These are phyloP conservation scores for Tirmania nivea DNA, from an alignment of 495 filamentous ascomycete genomes.

Conservation along the genomic window DNA sequence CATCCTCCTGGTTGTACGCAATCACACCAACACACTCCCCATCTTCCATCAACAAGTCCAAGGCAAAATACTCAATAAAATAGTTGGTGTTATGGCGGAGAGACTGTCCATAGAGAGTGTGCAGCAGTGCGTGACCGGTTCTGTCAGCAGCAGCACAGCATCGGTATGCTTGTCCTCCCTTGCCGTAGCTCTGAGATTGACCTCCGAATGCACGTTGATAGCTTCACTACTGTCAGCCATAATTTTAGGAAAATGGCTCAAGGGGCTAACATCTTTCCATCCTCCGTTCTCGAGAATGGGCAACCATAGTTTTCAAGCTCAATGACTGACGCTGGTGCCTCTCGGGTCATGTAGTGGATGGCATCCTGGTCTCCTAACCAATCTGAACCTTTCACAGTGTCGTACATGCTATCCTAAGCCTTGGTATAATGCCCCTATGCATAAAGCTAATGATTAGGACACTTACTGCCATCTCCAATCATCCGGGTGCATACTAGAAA, in stretches of 20 bases:
- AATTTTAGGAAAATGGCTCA: slow-evolving; percentile 2
- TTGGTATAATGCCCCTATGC: neutral
- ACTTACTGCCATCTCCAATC: slow-evolving; percentile 83
- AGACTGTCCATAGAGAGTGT: slow-evolving; percentile 96
- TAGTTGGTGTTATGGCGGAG: slow-evolving; percentile 94
- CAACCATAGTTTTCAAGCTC: slow-evolving; percentile 96
- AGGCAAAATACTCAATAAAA: slow-evolving; percentile 96
- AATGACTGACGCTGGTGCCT: slow-evolving; percentile 75
- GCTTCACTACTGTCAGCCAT: slow-evolving; percentile 3
- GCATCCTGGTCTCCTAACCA: slow-evolving; percentile 98
- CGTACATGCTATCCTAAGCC: slow-evolving; percentile 47
- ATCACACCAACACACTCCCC: slow-evolving; percentile 89
- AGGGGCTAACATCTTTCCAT: slow-evolving; percentile 48
- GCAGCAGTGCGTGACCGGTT: slow-evolving; percentile 87
- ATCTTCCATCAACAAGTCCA: slow-evolving; percentile 90
- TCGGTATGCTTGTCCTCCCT: slow-evolving; percentile 91
- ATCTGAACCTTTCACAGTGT: slow-evolving; percentile 95
- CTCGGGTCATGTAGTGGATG: slow-evolving; percentile 97
- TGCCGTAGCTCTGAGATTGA: slow-evolving; percentile 83
- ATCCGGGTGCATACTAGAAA: slow-evolving; percentile 50
- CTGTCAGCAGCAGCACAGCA: slow-evolving; percentile 80
- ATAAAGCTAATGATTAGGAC: neutral
- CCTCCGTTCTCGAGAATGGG: slow-evolving; percentile 92
- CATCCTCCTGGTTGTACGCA: slow-evolving; percentile 95
- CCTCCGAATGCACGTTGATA: slow-evolving; percentile 97